A percentile compares a stretch with the other conserved stretches of the same genome.
Evolutionary conservation across 164 flowering plant species (phyloP).

Genomic region (Taxillus chinensis): DNA sequence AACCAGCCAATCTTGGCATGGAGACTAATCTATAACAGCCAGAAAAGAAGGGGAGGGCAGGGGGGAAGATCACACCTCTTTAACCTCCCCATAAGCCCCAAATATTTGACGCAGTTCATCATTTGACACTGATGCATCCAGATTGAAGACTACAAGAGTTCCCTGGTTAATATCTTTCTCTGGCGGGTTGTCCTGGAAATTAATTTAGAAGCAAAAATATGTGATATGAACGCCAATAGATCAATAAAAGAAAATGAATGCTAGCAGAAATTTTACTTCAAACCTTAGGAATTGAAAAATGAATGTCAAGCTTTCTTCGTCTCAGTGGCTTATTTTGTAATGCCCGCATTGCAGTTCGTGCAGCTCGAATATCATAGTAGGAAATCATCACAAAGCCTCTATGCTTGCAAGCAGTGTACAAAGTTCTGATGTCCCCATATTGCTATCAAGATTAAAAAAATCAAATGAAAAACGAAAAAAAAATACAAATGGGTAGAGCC

Average conservation of each 20-base stretch:
- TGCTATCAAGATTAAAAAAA: conserved; percentile 15
- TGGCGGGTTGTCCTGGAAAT: conserved; percentile 4
- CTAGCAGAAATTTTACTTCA: background rate
- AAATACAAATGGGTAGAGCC: too few species aligned
- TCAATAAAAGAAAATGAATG: background rate
- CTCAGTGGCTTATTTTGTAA: conserved; percentile 1
- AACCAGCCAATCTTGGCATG: too few species aligned
- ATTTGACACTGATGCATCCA: conserved; percentile 4
- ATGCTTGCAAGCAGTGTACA: conserved; percentile 53
- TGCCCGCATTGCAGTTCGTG: conserved; percentile 6
- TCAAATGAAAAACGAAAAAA: too few species aligned
- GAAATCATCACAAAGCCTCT: conserved; percentile 58
- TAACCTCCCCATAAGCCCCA: conserved; percentile 7
- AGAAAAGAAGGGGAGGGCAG: background rate
- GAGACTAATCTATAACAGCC: too few species aligned
- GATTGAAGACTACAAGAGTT: conserved; percentile 5
- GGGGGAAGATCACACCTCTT: background rate
- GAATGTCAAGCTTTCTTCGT: conserved; percentile 5
- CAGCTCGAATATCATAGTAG: conserved; percentile 5
- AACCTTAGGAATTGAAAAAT: conserved; percentile 7
- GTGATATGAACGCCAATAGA: background rate
- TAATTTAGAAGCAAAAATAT: background rate
- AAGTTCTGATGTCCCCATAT: conserved; percentile 47
- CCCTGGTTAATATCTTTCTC: conserved; percentile 6
- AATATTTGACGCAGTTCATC: conserved; percentile 6